Base-by-base conservation (phyloP, 106 monocot species). In the Vanilla planifolia region DNA sequence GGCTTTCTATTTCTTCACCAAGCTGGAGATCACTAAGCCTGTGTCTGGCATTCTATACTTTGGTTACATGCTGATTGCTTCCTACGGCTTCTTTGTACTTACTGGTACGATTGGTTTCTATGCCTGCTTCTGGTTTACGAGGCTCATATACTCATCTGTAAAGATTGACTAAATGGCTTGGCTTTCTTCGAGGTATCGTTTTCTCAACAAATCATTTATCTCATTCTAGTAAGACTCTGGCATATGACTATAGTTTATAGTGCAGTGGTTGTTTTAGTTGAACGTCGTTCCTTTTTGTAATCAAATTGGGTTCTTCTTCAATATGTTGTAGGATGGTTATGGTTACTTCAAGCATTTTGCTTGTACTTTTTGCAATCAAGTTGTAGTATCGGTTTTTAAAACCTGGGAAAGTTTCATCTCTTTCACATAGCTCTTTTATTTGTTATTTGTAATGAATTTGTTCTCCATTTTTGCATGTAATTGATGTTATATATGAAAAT, bases 1-100 rank as follows among this genome's bases (percentile, higher is more conserved):
- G 1, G 58, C 84, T 14, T 96, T 96, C 45, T 96, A 96, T 75
- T 96, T 96, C 90, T 96, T 96, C 64, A 91, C 96, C n/a, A 96
- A 96, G 63, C 70, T 96, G 35, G 87, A 84, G 43, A 96, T 96
- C 43, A 87, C 96, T 0, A 96, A 91, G 62, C 48, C 65, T 0
- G 96, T 96, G 10, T 96, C 96, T 2, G 96, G 80, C 2, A 66
- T 88, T 24, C 70, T 96, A 10, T 96, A 96, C 81, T 96, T 91
- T 17, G 96, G 91, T 25, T 96, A 96, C 79, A 96, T 96, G 96
- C 79, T 96, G 22, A 91, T 88, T 44, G 96, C 91, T 20, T 96
- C 91, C 0, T 96, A 91, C 63, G 75, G 84, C 11, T 96, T 96
- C 75, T 91, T 96, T 36, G 87, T 91, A 30, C 71, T 96, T 37